Percentiles rank a stretch among this genome's conserved stretches.
These are phyloP conservation scores for Globisporangium heterothallicum DNA, from an alignment of 352 stramenopile genomes.

Conservation along the genomic window DNA sequence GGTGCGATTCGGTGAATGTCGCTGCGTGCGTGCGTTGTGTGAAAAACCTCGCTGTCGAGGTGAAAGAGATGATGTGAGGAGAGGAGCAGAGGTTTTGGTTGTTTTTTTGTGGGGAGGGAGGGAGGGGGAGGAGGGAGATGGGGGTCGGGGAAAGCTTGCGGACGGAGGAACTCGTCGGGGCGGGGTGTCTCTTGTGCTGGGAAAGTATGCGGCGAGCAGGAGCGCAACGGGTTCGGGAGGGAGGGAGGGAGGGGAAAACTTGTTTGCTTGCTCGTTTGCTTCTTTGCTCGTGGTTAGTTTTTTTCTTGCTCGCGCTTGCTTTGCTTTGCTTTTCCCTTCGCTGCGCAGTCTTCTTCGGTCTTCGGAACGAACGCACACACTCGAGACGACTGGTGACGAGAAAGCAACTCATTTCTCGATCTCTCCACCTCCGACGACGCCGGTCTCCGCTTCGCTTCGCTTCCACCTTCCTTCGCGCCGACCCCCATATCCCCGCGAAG, in stretches of 20 bases:
- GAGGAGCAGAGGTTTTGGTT: too few relatives aligned
- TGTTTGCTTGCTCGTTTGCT: not conserved
- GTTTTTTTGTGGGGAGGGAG: not conserved
- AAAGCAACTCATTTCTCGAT: conserved; percentile 15
- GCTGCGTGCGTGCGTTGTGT: too few relatives aligned
- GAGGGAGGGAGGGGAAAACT: too few relatives aligned
- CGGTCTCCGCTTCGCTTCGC: not conserved
- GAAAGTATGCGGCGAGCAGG: too few relatives aligned
- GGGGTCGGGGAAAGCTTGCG: conserved; percentile 3
- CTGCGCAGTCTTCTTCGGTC: not conserved
- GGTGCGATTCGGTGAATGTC: not conserved
- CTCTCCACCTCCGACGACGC: conserved; percentile 6
- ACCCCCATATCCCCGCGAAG: not conserved
- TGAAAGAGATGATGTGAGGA: not conserved
- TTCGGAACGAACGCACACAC: not conserved
- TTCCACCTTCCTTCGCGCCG: not conserved
- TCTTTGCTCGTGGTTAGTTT: conserved; percentile 10
- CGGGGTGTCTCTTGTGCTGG: too few relatives aligned
- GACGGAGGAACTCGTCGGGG: conserved; percentile 5
- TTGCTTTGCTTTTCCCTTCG: conserved; percentile 4
- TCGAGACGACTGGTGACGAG: conserved; percentile 15
- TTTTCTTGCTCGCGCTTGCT: conserved; percentile 15
- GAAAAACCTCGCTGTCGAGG: conserved; percentile 5
- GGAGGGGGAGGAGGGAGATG: not conserved
- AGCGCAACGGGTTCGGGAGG: too few relatives aligned